Conservation (phyloP, 352 stramenopile species). For the Aphanomyces invadans region DNA sequence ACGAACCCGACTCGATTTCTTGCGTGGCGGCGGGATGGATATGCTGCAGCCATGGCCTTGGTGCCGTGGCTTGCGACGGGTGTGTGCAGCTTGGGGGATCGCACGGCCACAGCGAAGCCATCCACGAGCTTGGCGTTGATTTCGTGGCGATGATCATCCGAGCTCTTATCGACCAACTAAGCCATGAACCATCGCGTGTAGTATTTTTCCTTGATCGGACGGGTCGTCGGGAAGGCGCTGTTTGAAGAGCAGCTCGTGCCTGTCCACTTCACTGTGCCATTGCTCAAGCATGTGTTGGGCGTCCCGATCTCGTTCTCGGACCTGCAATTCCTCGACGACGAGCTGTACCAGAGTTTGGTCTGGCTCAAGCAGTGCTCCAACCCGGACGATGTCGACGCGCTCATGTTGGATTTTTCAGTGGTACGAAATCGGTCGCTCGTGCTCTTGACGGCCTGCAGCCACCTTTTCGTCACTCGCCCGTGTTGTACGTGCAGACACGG, state of each 20-base stretch:
- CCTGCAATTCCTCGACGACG: conserved; percentile 83
- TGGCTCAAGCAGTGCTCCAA: conserved; percentile 41
- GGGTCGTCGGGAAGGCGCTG: conserved; percentile 80
- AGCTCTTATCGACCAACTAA: too few species aligned
- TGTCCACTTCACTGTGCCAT: conserved; percentile 72
- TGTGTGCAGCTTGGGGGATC: too few species aligned
- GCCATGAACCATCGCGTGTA: conserved; percentile 53
- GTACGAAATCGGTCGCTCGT: conserved; percentile 27
- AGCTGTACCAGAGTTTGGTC: conserved; percentile 68
- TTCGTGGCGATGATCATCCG: too few species aligned
- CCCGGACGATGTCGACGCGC: conserved; percentile 60
- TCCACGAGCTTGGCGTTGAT: too few species aligned
- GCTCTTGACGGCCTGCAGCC: neutral
- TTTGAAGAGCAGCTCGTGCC: conserved; percentile 77
- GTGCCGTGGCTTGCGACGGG: too few species aligned
- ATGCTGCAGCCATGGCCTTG: too few species aligned
- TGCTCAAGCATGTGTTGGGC: conserved; percentile 84
- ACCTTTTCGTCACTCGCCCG: neutral
- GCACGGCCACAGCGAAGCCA: too few species aligned
- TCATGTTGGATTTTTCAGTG: conserved; percentile 76
- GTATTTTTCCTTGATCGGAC: conserved; percentile 72
- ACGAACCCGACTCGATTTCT: neutral
- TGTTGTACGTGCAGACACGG: neutral
- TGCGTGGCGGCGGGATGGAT: too few species aligned
- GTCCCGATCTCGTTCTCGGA: conserved; percentile 85